Evolutionary conservation across 148 eudicot genomes (phyloP).

Genomic region (Cornus controversa): DNA sequence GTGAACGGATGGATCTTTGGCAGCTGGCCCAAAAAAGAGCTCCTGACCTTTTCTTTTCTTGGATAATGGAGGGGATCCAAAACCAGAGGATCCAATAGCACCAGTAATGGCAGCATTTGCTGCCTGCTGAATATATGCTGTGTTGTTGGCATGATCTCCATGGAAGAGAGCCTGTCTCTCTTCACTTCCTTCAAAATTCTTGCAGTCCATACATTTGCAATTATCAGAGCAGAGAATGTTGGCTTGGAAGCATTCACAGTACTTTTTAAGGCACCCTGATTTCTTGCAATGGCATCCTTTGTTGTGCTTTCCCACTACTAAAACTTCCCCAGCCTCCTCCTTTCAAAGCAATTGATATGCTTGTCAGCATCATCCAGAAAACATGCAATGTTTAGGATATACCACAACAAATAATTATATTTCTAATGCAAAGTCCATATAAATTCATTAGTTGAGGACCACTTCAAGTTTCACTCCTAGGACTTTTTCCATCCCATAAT

Average conservation of each 20-base stretch:
- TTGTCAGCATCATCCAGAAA: conserved; percentile 1
- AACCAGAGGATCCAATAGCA: conserved; percentile 92
- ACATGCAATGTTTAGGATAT: background rate
- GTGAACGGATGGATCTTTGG: conserved; percentile 56
- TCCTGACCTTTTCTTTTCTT: conserved; percentile 82
- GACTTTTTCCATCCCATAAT: background rate
- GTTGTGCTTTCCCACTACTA: conserved; percentile 70
- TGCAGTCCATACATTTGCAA: conserved; percentile 93
- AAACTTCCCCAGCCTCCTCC: conserved; percentile 77
- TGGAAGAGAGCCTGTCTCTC: conserved; percentile 88
- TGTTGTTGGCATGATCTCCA: conserved; percentile 80
- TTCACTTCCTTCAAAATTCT: conserved; percentile 94
- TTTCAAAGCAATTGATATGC: conserved; percentile 14
- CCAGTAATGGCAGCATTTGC: conserved; percentile 97
- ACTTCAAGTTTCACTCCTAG: background rate
- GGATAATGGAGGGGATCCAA: conserved; percentile 63
- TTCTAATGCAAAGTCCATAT: background rate
- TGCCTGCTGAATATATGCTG: conserved; percentile 75
- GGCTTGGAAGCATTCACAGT: conserved; percentile 96
- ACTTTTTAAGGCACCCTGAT: conserved; percentile 93
- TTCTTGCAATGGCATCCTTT: conserved; percentile 98
- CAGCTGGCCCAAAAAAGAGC: conserved; percentile 48
- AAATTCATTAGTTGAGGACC: background rate
- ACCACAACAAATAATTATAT: background rate
- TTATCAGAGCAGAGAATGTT: conserved; percentile 91